Percentiles rank a stretch among this genome's conserved stretches.
These are phyloP conservation scores for Pseudisothecium myosuroides DNA, from an alignment of 225 moss, liverwort and hornwort genomes.

Conservation along the genomic window DNA sequence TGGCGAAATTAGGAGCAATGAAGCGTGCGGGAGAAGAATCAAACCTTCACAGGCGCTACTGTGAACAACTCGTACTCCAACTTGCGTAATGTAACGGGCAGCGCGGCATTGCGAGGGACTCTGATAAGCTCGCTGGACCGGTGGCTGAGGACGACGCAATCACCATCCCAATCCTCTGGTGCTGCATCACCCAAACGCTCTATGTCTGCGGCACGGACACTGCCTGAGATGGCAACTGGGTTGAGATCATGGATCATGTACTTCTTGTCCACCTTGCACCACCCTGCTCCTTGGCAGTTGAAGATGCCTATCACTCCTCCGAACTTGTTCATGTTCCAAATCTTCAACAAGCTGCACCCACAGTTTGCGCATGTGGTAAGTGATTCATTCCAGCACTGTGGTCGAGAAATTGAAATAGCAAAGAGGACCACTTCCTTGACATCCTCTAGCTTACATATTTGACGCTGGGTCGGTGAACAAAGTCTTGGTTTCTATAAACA, in stretches of 20 bases:
- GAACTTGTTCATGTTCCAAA: conserved; percentile 94
- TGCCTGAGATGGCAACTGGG: conserved; percentile 45
- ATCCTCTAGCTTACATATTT: background rate
- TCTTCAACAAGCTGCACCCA: conserved; percentile 50
- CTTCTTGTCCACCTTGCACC: conserved; percentile 85
- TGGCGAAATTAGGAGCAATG: background rate
- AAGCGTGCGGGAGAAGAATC: background rate
- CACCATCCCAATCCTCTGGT: conserved; percentile 60
- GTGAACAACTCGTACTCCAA: conserved; percentile 87
- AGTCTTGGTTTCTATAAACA: background rate
- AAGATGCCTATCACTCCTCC: conserved; percentile 87
- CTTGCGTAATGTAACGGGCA: conserved; percentile 56
- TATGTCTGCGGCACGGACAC: conserved; percentile 52
- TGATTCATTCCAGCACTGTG: background rate
- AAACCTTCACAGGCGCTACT: conserved; percentile 67
- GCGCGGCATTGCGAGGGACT: conserved; percentile 25
- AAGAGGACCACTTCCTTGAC: background rate
- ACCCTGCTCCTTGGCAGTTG: conserved; percentile 98
- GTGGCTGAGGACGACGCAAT: conserved; percentile 53
- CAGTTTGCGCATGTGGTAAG: background rate
- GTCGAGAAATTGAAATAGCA: background rate
- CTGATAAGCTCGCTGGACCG: conserved; percentile 45
- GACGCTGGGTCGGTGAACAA: background rate
- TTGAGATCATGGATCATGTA: conserved; percentile 63
- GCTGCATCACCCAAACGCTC: conserved; percentile 49